These are phyloP conservation scores for Microdochium bolleyi DNA, from an alignment of 2,329 filamentous ascomycete species.

Conservation along the genomic window DNA sequence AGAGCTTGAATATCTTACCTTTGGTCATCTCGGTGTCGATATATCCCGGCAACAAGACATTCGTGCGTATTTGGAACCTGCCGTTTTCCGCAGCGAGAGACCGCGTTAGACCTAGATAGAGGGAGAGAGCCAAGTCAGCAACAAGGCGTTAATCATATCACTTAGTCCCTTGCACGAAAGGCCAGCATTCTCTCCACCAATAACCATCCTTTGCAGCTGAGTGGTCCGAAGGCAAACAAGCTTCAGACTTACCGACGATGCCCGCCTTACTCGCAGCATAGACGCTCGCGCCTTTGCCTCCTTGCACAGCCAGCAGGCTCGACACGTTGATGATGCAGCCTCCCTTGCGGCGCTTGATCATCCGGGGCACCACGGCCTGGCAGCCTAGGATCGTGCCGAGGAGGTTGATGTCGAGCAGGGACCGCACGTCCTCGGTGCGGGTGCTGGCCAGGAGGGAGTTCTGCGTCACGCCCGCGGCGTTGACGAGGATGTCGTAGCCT, in stretches of 20 bases:
- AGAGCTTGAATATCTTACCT: conserved; percentile 36
- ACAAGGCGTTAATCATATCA: too few species aligned
- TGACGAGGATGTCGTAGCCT: conserved; percentile 55
- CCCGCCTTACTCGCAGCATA: conserved; percentile 80
- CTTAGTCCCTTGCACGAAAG: too few species aligned
- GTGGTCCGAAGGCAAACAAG: conserved; percentile 1
- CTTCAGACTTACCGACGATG: conserved; percentile 50
- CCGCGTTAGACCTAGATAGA: conserved; percentile 53
- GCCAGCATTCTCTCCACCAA: too few species aligned
- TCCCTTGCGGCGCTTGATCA: conserved; percentile 31
- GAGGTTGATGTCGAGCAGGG: conserved; percentile 64
- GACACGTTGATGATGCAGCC: conserved; percentile 76
- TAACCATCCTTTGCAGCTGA: too few species aligned
- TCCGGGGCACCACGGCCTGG: conserved; percentile 37
- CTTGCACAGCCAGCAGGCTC: conserved; percentile 63
- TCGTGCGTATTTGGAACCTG: conserved; percentile 59
- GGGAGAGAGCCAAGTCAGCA: conserved; percentile 3
- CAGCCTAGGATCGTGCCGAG: conserved; percentile 56
- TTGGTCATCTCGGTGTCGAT: conserved; percentile 74
- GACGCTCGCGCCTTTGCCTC: conserved; percentile 60
- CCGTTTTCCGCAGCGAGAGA: conserved; percentile 57
- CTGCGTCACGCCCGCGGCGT: conserved; percentile 70
- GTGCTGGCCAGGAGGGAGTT: conserved; percentile 54
- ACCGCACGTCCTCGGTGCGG: conserved; percentile 37
- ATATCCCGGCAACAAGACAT: conserved; percentile 77